Evolutionary conservation across 2,329 filamentous ascomycete species (phyloP).

Genomic region (Trichoderma sp.): DNA sequence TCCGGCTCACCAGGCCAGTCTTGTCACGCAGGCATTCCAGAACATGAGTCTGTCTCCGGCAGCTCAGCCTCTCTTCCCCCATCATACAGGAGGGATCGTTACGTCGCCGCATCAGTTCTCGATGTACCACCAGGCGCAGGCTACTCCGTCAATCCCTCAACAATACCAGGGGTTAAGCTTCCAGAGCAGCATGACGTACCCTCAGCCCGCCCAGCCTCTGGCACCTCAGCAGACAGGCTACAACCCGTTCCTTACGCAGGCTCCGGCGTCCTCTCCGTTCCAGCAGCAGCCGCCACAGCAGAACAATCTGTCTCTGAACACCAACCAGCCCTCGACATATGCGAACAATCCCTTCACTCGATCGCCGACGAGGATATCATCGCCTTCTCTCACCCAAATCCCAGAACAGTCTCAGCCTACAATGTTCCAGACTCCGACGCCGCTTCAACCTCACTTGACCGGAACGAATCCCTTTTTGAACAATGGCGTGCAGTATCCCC

Average conservation of each 20-base stretch:
- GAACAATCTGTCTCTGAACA: conserved; percentile 47
- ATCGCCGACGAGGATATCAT: conserved; percentile 55
- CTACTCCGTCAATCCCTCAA: conserved; percentile 46
- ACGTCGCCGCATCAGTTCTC: conserved; percentile 46
- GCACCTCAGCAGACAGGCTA: conserved; percentile 49
- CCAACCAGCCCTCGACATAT: conserved; percentile 40
- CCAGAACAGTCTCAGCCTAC: conserved; percentile 54
- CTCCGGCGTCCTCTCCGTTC: conserved; percentile 32
- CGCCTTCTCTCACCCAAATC: conserved; percentile 54
- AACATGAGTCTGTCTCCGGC: conserved; percentile 65
- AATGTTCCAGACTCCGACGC: conserved; percentile 43
- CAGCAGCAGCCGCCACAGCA: conserved; percentile 40
- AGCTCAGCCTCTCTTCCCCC: conserved; percentile 68
- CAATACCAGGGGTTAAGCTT: conserved; percentile 46
- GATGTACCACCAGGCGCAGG: conserved; percentile 48
- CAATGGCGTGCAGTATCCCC: conserved; percentile 36
- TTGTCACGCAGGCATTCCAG: conserved; percentile 71
- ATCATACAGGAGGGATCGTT: conserved; percentile 68
- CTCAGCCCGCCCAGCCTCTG: conserved; percentile 40
- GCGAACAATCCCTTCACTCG: conserved; percentile 54
- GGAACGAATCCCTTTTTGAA: conserved; percentile 45
- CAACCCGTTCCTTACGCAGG: conserved; percentile 56
- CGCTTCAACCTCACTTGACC: conserved; percentile 39
- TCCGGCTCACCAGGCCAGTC: conserved; percentile 45
- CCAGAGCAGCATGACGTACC: conserved; percentile 49